phyloP scores from a whole-genome alignment of 2,329 filamentous ascomycete genomes.

The Stachybotrys chartarum region DNA sequence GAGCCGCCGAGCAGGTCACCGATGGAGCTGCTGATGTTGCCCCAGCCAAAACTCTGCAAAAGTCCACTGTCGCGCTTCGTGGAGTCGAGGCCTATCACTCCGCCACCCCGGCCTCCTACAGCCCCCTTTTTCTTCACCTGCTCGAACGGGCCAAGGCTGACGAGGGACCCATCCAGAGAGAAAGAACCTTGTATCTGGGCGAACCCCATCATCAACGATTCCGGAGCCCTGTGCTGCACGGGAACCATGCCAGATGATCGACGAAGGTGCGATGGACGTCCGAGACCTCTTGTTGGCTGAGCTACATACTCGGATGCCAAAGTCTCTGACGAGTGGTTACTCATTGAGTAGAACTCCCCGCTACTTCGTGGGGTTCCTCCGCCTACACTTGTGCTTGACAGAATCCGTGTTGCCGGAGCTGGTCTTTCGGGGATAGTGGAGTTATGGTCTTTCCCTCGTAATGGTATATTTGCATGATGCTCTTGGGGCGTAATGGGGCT shows the following conservation, averaged over 20 bases:
- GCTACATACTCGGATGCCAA: conserved; percentile 80
- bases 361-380: conserved; percentile 81
- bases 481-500: conserved; percentile 27
- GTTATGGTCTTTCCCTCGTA: conserved; percentile 35
- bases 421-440: conserved; percentile 50
- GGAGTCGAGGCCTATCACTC: conserved; percentile 74
- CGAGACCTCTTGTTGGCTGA: conserved; percentile 30
- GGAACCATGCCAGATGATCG: conserved; percentile 36
- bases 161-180: conserved; percentile 80
- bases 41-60: conserved; percentile 80
- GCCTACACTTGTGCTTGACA: conserved; percentile 68
- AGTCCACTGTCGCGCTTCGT: conserved; percentile 70
- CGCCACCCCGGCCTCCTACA: conserved; percentile 77
- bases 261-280: conserved; percentile 37
- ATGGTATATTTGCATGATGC: conserved; percentile 19
- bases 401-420: conserved; percentile 57
- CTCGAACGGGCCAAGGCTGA: conserved; percentile 86
- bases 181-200: conserved; percentile 92
- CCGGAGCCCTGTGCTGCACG: conserved; percentile 47
- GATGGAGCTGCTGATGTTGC: conserved; percentile 78
- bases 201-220: conserved; percentile 96
- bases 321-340: conserved; percentile 93
- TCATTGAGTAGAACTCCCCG: conserved; percentile 88
- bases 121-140: conserved; percentile 93
- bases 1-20: conserved; percentile 79